Percentiles rank a stretch among this genome's conserved stretches.
phyloP scores from a whole-genome alignment of 805 yeast species.

The Metschnikowia lachancei region DNA sequence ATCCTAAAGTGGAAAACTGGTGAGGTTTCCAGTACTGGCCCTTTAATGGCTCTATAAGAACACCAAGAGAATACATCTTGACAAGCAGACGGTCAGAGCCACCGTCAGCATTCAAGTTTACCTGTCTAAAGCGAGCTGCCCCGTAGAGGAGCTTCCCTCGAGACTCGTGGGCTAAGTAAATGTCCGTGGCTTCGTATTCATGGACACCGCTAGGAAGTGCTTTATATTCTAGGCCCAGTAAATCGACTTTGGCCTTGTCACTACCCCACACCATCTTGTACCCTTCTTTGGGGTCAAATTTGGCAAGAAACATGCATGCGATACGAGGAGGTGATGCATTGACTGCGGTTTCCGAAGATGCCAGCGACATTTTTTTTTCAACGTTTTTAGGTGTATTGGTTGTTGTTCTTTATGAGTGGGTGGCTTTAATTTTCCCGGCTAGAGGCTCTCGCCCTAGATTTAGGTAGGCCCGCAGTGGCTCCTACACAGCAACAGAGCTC shows the following conservation, averaged over 20 bases:
- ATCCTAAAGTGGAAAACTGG: slow-evolving; percentile 38
- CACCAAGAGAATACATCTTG: slow-evolving; percentile 63
- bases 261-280: slow-evolving; percentile 39
- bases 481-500: no score
- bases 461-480: no score
- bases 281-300: slow-evolving; percentile 37
- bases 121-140: slow-evolving; percentile 32
- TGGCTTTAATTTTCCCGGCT: background rate
- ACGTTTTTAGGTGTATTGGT: background rate
- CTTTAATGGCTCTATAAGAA: slow-evolving; percentile 47
- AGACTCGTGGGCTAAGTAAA: slow-evolving; percentile 30
- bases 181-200: slow-evolving; percentile 29
- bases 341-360: slow-evolving; percentile 10
- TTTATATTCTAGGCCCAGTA: slow-evolving; percentile 38
- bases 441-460: no score
- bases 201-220: slow-evolving; percentile 43
- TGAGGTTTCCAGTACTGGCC: slow-evolving; percentile 39
- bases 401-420: background rate
- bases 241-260: slow-evolving; percentile 18
- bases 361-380: slow-evolving; percentile 6
- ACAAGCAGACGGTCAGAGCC: slow-evolving; percentile 35
- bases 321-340: slow-evolving; percentile 25
- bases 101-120: slow-evolving; percentile 13
- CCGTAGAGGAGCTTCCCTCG: slow-evolving; percentile 33
- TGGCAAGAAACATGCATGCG: slow-evolving; percentile 32